Evolutionary conservation across 768 basidiomycete genomes (phyloP).

Genomic region (Amanita fuliginea): DNA sequence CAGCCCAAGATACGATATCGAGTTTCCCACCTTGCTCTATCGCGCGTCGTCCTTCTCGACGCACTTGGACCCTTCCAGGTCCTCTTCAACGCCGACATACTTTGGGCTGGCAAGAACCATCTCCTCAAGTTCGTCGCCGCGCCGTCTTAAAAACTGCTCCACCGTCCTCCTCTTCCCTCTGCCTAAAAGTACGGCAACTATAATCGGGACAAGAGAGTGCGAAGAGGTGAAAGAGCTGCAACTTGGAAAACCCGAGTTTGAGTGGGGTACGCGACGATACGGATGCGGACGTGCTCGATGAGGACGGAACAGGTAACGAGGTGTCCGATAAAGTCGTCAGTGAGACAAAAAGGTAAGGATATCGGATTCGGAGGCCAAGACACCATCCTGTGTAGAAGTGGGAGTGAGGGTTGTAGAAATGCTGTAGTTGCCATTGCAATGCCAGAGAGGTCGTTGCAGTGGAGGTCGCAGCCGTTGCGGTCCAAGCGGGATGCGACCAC

Average conservation of each 20-base stretch:
- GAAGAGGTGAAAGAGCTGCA: conserved; percentile 13
- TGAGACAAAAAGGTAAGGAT: neutral
- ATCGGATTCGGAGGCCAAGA: neutral
- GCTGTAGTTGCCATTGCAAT: neutral
- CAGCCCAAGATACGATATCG: too few species aligned
- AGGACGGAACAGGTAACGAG: neutral
- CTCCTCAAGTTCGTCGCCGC: conserved; percentile 13
- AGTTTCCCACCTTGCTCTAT: too few species aligned
- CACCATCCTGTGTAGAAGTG: neutral
- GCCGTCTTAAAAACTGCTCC: neutral
- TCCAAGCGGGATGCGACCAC: conserved; percentile 30
- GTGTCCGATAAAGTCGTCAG: neutral
- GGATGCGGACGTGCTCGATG: neutral
- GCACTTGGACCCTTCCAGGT: conserved; percentile 2
- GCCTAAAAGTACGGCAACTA: conserved; percentile 11
- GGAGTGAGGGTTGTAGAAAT: neutral
- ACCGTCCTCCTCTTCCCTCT: conserved; percentile 6
- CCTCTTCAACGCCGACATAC: conserved; percentile 9
- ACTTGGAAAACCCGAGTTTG: neutral
- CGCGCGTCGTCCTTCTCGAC: neutral
- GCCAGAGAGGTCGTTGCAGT: neutral
- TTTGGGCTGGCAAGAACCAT: conserved; percentile 14
- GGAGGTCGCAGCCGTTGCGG: neutral
- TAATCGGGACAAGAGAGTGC: conserved; percentile 19
- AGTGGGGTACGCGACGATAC: neutral